Evolutionary conservation across 2,329 filamentous ascomycete genomes (phyloP), one percentile per base, ranked within the genome.

Genomic region (Nannizziopsis arthrosporioides): DNA sequence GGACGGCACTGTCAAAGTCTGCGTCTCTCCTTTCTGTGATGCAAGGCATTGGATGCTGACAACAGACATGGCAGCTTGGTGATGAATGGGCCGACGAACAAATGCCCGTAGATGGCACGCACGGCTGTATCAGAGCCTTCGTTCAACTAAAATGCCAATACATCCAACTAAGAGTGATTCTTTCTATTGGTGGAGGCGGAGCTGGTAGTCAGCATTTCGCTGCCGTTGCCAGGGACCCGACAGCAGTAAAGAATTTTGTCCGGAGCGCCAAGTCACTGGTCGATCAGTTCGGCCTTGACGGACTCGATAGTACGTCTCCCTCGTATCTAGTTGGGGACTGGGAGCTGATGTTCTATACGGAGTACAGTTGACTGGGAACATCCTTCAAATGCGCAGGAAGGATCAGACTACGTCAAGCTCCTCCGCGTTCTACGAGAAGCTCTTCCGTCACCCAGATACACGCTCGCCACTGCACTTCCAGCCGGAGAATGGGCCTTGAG

Each of bases 361-460:
- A n/a, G 4, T 15, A 44, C 36, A 90, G 85, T 92, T 61, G 81
- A 84, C 58, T 92, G 85, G 85, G 81, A 87, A 61, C 84, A 86
- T 56, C 85, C 85, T 1, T 73, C 74, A 47, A 73, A 83, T 59
- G 61, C 71, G 1, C 70, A 78, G 46, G 77, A 89, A 64, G 84
- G 84, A 18, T 69, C 73, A 52, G 75, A 88, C 62, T 89, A 87
- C 60, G 65, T 88, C 39, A 72, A 76, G 14, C 73, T 92, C 19
- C 73, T 90, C 27, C 76, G 78, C 8, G 71, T 76, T 14, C 68
- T 86, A 44, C 81, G 85, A 50, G 68, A 78, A 49, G 74, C 80
- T 48, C 72, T 90, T n/a, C 80, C 82, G 11, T 72, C 79, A 30
- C 80, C 83, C 36, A 71, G 73, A 38, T 90, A 82, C 62, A 70